Evolutionary conservation across 2,329 filamentous ascomycete genomes (phyloP), one percentile per base, ranked within the genome.

Genomic region (Xylariaceae sp.): DNA sequence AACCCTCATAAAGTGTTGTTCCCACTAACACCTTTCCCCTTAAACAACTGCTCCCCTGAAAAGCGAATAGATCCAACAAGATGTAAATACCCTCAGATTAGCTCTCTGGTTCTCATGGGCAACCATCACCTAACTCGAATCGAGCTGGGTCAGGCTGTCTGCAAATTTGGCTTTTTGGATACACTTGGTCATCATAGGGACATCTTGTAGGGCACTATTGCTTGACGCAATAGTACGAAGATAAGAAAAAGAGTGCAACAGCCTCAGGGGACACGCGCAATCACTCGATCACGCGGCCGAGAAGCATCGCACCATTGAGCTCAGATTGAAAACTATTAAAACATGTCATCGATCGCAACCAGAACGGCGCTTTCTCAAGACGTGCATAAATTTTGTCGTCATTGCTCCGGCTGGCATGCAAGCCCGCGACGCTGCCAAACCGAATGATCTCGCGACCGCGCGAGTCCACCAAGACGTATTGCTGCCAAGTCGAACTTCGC

Each of bases 131-230:
- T 64, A 55, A 47, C 62, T 57, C 63, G 37, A 30, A n/a, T 8
- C 30, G 58, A 63, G 60, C 37, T 65, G 48, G 68, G 64, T 68
- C 68, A 71, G 66, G 77, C 71, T 80, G 77, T 69, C 78, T 81
- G 77, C 78, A 81, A 81, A 78, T 81, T 81, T 81, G 79, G 79
- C 79, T 81, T 80, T 79, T 81, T 80, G 79, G 79, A 76, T 74
- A 68, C 67, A 63, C 72, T 77, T 71, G 67, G 74, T 81, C 79
- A 81, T 81, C 79, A 81, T 72, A 64, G 78, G 78, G 77, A 69
- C 70, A 65, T 70, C 67, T 69, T 67, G 65, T 66, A 59, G 57
- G 54, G 61, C 64, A 60, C 60, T 30, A 56, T 65, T 59, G 65
- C 63, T 61, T 57, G 35, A 55, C 34, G 44, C 56, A 45, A 57